Evolutionary conservation across 768 basidiomycete genomes (phyloP), one percentile per base, ranked within the genome.

Genomic region (Podaxis sp.): DNA sequence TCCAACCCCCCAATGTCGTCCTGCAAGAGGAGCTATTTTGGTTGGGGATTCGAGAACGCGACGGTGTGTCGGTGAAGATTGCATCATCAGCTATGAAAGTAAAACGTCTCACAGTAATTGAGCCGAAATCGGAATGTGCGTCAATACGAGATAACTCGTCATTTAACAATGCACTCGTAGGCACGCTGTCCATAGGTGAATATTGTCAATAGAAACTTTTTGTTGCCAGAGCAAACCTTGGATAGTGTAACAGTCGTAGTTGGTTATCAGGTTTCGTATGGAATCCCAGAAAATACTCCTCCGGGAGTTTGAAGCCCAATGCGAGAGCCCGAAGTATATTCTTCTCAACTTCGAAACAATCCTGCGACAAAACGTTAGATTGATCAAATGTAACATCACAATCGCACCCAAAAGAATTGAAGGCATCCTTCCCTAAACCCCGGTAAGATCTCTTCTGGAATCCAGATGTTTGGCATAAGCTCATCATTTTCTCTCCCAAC

Each of bases 1-100:
- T 89, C 85, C 3, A 88, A 75, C 0, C 88, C 88, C 5, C 87
- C 86, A 2, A 81, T 77, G 4, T 80, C 75, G 66, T 88, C 86
- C 71, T 88, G 87, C 55, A 87, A 76, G 2, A 89, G 72, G 6
- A 87, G 71, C 57, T 78, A 38, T 15, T 26, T 12, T 53, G 22
- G 52, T 40, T 9, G 39, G 19, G 15, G 3, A 39, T 30, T 9
- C 24, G 44, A 58, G 24, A 9, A 26, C 7, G 2, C 17, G 44
- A 19, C 1, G 8, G 33, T 9, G 33, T 33, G 2, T 46, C 17
- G 44, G n/a, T 15, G 44, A 5, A 6, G 28, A 0, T n/a, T 36
- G 8, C 30, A 5, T 12, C 7, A 17, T 9, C 38, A 8, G 3
- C 13, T 15, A 30, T 24, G 30, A 28, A 38, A 24, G 24, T 42